Evolutionary conservation across 768 basidiomycete genomes (phyloP).

Genomic region (Lactarius trivialis): DNA sequence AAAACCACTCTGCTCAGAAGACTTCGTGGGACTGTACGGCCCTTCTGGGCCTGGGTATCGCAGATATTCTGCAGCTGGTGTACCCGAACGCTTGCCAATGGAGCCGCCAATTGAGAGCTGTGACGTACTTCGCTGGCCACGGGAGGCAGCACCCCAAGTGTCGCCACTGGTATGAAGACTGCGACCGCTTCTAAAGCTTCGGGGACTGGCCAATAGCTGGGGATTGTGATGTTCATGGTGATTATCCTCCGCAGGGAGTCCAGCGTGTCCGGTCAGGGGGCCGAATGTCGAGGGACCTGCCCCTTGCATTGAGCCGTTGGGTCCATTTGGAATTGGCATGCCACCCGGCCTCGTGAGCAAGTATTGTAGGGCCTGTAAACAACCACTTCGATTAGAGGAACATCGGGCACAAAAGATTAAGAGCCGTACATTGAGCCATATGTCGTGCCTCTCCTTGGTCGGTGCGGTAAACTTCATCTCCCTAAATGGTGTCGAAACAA

Average conservation of each 20-base stretch:
- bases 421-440: constrained; percentile 79
- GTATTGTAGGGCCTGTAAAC: constrained; percentile 77
- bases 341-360: constrained; percentile 68
- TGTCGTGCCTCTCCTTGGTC: constrained; percentile 92
- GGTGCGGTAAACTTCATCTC: constrained; percentile 99
- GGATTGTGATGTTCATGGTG: constrained; percentile 44
- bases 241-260: constrained; percentile 32
- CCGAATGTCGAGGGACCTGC: constrained; percentile 25
- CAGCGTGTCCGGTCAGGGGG: constrained; percentile 29
- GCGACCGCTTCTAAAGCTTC: constrained; percentile 65
- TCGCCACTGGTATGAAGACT: constrained; percentile 51
- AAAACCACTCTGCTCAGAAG: constrained; percentile 34
- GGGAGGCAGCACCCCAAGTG: constrained; percentile 69
- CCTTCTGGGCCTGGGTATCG: constrained; percentile 71
- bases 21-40: constrained; percentile 68
- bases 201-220: constrained; percentile 50
- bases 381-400: constrained; percentile 14
- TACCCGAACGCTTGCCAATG: constrained; percentile 79
- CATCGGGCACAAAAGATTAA: constrained; percentile 16
- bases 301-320: constrained; percentile 4
- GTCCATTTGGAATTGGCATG: constrained; percentile 22
- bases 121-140: constrained; percentile 71
- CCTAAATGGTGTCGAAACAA: constrained; percentile 86
- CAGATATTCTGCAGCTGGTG: constrained; percentile 87
- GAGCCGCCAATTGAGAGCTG: constrained; percentile 71